phyloP scores from a whole-genome alignment of 257 asterid species.

The Nicotiana otophora region DNA sequence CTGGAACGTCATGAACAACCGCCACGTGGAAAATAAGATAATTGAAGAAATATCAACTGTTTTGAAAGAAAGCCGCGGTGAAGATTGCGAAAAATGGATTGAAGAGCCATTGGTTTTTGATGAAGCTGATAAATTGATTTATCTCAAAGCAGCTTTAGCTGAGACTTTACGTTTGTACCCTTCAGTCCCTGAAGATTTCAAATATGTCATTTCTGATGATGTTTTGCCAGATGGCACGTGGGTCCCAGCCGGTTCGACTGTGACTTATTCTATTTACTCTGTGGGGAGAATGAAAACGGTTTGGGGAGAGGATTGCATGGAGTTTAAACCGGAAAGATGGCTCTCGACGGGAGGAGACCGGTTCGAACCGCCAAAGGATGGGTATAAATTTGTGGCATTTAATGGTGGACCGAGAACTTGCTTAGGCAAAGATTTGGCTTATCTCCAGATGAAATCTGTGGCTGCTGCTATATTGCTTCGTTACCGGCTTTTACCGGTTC shows the following conservation, averaged over 20 bases:
- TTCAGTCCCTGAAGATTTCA: slow-evolving; percentile 79
- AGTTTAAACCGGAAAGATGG: slow-evolving; percentile 89
- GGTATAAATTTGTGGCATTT: slow-evolving; percentile 61
- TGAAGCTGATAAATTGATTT: slow-evolving; percentile 64
- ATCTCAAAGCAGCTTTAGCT: slow-evolving; percentile 63
- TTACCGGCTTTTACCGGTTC: slow-evolving; percentile 49
- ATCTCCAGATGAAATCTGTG: slow-evolving; percentile 83
- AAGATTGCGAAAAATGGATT: slow-evolving; percentile 38
- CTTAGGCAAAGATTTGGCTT: slow-evolving; percentile 82
- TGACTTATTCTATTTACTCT: slow-evolving; percentile 77
- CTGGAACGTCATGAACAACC: slow-evolving; percentile 49
- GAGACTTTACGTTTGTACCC: slow-evolving; percentile 80
- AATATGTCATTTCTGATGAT: slow-evolving; percentile 61
- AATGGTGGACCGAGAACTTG: slow-evolving; percentile 87
- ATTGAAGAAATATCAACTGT: slow-evolving; percentile 39
- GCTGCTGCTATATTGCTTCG: slow-evolving; percentile 77
- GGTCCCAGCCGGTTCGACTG: slow-evolving; percentile 75
- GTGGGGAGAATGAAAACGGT: slow-evolving; percentile 63
- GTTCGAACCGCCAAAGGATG: slow-evolving; percentile 63
- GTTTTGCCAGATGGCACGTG: slow-evolving; percentile 63
- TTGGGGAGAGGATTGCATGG: slow-evolving; percentile 89
- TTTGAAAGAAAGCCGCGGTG: slow-evolving; percentile 43
- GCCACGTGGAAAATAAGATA: slow-evolving; percentile 49
- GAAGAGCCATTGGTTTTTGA: slow-evolving; percentile 75
- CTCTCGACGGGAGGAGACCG: slow-evolving; percentile 45